Conservation (phyloP, 2,329 filamentous ascomycete genomes). For the Fusarium sp. region DNA sequence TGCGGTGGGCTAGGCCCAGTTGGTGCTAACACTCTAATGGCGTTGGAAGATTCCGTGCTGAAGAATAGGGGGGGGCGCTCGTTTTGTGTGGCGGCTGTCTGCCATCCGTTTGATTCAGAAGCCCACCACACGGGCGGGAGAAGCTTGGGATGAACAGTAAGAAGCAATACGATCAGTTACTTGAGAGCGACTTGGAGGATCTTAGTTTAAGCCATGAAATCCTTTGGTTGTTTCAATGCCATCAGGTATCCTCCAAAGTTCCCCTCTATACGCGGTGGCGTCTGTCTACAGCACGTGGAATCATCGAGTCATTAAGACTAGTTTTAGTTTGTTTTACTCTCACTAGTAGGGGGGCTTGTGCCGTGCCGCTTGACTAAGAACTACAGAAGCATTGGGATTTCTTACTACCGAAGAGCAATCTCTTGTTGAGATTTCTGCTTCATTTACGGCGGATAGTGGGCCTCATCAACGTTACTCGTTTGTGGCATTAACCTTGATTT, state of each 20-base stretch:
- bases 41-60: background rate
- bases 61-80: conserved; percentile 4
- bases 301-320: background rate
- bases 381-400: background rate
- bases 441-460: background rate
- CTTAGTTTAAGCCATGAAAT: background rate
- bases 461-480: background rate
- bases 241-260: background rate
- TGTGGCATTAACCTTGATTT: background rate
- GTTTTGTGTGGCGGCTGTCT: background rate
- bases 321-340: background rate
- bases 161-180: background rate
- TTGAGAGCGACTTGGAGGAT: background rate
- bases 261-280: background rate
- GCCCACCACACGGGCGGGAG: background rate
- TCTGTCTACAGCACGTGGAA: background rate
- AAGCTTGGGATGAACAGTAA: background rate
- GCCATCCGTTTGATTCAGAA: background rate
- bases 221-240: background rate
- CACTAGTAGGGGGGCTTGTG: background rate
- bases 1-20: background rate
- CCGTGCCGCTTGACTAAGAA: background rate
- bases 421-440: background rate
- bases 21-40: background rate
- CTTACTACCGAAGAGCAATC: background rate